A percentile compares a stretch with the other conserved stretches of the same genome.
Conservation (phyloP, 192 early-diverging fungal species). For the Backusella liffmaniae region DNA sequence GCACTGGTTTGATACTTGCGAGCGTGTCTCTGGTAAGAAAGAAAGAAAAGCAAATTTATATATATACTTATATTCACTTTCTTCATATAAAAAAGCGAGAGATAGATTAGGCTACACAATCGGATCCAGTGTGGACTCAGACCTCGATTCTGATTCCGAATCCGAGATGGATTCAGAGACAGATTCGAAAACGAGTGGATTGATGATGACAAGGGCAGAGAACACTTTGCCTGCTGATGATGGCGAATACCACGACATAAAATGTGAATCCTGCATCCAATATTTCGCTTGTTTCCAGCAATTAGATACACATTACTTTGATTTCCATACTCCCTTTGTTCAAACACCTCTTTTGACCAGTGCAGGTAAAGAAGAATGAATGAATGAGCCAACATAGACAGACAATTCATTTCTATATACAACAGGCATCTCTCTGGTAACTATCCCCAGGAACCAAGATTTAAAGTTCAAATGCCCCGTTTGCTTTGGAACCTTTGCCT, state of each 20-base stretch:
- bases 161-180: background rate
- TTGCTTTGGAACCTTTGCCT: background rate
- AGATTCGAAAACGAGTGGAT: background rate
- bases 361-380: background rate
- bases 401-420: background rate
- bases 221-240: background rate
- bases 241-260: background rate
- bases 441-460: background rate
- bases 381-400: too few species aligned
- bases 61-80: background rate
- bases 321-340: background rate
- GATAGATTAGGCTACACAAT: background rate
- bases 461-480: background rate
- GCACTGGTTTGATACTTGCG: background rate
- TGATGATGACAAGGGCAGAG: background rate
- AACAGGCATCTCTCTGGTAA: background rate
- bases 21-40: background rate
- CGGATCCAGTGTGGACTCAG: conserved; percentile 4
- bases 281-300: background rate
- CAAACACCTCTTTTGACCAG: background rate
- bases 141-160: background rate
- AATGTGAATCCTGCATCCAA: background rate
- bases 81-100: background rate
- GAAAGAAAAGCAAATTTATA: background rate
- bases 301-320: background rate